Conservation (phyloP, 73 alveolate species). For the Blepharisma stoltei region DNA sequence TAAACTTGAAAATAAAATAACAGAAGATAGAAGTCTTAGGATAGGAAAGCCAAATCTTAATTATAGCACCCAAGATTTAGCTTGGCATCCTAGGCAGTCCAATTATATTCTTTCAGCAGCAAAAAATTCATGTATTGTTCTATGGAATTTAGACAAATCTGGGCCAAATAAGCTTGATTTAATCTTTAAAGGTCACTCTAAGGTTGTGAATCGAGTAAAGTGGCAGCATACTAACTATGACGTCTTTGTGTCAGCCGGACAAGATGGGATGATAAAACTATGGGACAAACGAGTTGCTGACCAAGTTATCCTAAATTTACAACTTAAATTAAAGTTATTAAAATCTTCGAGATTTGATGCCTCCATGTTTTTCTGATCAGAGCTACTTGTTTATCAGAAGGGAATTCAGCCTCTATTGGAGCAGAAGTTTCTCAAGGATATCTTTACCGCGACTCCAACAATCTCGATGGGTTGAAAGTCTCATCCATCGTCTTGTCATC, state of each 20-base stretch:
- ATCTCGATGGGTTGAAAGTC: no score
- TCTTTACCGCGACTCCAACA: no score
- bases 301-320: neutral
- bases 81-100: conserved; percentile 32
- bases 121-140: conserved; percentile 21
- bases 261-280: neutral
- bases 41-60: conserved; percentile 24
- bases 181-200: conserved; percentile 19
- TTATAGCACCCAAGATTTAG: conserved; percentile 16
- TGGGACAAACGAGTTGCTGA: conserved; percentile 26
- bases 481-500: no score
- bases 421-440: no score
- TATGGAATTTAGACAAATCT: conserved; percentile 28
- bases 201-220: conserved; percentile 7
- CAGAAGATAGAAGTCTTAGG: neutral
- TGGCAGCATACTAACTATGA: conserved; percentile 24
- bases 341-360: no score
- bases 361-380: no score
- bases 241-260: conserved; percentile 11
- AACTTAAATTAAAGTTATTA: no score
- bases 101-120: conserved; percentile 24
- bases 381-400: no score
- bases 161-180: neutral
- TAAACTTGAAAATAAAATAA: neutral
- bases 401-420: no score